These are phyloP conservation scores for Cylindrotheca closterium DNA, from an alignment of 108 stramenopile species.

Conservation along the genomic window DNA sequence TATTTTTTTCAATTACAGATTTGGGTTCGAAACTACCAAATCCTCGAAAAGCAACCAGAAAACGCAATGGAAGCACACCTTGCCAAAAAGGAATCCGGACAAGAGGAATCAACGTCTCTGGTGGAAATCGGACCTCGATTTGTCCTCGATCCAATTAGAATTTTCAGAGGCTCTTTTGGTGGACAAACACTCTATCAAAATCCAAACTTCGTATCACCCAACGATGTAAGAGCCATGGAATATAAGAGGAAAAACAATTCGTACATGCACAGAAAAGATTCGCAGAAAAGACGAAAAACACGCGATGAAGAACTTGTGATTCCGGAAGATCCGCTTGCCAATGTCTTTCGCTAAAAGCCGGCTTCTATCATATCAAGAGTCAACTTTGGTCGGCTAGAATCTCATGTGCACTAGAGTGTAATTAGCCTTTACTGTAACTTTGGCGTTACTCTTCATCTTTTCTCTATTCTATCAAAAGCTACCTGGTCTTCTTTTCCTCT, in stretches of 20 bases:
- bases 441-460: too few relatives aligned
- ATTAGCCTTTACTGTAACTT: too few relatives aligned
- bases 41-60: slow-evolving; percentile 86
- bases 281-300: slow-evolving; percentile 74
- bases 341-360: slow-evolving; percentile 64
- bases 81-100: slow-evolving; percentile 72
- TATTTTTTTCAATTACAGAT: slow-evolving; percentile 56
- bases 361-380: too few relatives aligned
- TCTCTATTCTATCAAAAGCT: background rate
- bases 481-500: slow-evolving; percentile 50
- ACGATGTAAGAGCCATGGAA: slow-evolving; percentile 74
- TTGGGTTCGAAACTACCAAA: slow-evolving; percentile 99
- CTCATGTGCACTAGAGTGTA: too few relatives aligned
- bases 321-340: slow-evolving; percentile 80
- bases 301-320: slow-evolving; percentile 72
- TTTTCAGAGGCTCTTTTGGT: slow-evolving; percentile 97
- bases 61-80: slow-evolving; percentile 78
- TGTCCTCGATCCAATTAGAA: slow-evolving; percentile 94
- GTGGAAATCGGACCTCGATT: slow-evolving; percentile 99
- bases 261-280: slow-evolving; percentile 79
- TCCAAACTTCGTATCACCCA: slow-evolving; percentile 92
- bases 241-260: slow-evolving; percentile 74
- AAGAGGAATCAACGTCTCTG: slow-evolving; percentile 80
- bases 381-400: too few relatives aligned
- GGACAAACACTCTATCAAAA: slow-evolving; percentile 96